These are phyloP conservation scores for Blastobotrys robertii DNA, from an alignment of 805 yeast species.

Conservation along the genomic window DNA sequence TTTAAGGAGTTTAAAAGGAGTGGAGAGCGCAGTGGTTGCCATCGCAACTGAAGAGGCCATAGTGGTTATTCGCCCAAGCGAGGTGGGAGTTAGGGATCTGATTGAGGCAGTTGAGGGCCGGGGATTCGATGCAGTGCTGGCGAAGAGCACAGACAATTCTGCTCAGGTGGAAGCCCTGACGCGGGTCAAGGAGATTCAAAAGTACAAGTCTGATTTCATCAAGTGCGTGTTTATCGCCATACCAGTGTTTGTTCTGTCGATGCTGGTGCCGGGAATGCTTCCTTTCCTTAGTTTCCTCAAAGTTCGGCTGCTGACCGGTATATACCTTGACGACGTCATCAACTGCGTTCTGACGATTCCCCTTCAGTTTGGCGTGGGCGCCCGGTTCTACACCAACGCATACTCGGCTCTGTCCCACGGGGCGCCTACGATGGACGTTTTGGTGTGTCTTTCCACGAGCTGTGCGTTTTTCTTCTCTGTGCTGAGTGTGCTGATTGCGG, in stretches of 20 bases:
- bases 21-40: constrained; percentile 39
- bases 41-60: constrained; percentile 45
- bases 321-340: constrained; percentile 53
- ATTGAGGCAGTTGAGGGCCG: constrained; percentile 41
- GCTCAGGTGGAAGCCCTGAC: constrained; percentile 63
- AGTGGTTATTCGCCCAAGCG: constrained; percentile 40
- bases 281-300: constrained; percentile 27
- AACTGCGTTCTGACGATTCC: constrained; percentile 49
- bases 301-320: constrained; percentile 43
- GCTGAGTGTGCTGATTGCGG: constrained; percentile 41
- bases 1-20: constrained; percentile 38
- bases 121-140: constrained; percentile 45
- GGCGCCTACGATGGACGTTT: constrained; percentile 84
- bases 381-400: constrained; percentile 55
- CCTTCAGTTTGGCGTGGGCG: constrained; percentile 60
- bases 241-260: constrained; percentile 41
- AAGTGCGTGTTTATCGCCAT: constrained; percentile 46
- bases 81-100: constrained; percentile 52
- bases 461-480: constrained; percentile 71
- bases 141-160: constrained; percentile 42
- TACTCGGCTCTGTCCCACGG: constrained; percentile 55
- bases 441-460: constrained; percentile 73
- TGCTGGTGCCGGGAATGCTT: constrained; percentile 31
- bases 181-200: constrained; percentile 58
- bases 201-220: constrained; percentile 55